Evolutionary conservation across 495 filamentous ascomycete genomes (phyloP), one percentile per base, ranked within the genome.

Genomic region (Xylaria telfairii): DNA sequence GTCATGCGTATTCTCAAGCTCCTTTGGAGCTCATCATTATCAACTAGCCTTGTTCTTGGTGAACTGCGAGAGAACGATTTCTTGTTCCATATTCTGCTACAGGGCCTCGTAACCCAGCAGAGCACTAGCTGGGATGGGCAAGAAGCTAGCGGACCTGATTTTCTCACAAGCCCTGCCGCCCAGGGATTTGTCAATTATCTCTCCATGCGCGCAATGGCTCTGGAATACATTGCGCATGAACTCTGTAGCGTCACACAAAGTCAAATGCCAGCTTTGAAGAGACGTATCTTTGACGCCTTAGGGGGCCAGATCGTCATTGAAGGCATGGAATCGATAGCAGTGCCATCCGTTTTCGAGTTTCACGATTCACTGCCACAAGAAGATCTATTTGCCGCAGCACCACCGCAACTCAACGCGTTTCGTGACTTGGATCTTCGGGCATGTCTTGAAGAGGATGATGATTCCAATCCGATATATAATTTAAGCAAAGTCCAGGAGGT

Each of bases 281-380:
- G 91, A 54, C 85, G 89, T n/a, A 90, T 96, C 4, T 88, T 96
- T 47, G 90, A 92, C 21, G 90, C 92, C 0, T 82, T 98, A 42
- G 86, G 93, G 26, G 96, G 96, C 30, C 89, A 86, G 68, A 92
- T 94, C 7, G 83, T 84, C 6, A 68, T 87, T 32, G 88, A 91
- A 0, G 87, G 87, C 41, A 88, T 89, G 10, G 87, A 91, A 49
- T 82, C 87, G n/a, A 74, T 90, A 34, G 75, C 80, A 17, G 91
- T 92, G 57, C 86, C 90, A 4, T 92, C 90, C 7, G 86, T 98
- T 17, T 96, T 98, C 79, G 96, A 98, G 72, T 87, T 98, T 26
- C 94, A 97, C 68, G 96, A 98, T 80, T 97, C 98, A 68, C 85
- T 94, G 39, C 90, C 94, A 67, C 79, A 93, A 9, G 90, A 94